Evolutionary conservation across 345 rosid genomes (phyloP).

Genomic region (Eutrema japonicum): DNA sequence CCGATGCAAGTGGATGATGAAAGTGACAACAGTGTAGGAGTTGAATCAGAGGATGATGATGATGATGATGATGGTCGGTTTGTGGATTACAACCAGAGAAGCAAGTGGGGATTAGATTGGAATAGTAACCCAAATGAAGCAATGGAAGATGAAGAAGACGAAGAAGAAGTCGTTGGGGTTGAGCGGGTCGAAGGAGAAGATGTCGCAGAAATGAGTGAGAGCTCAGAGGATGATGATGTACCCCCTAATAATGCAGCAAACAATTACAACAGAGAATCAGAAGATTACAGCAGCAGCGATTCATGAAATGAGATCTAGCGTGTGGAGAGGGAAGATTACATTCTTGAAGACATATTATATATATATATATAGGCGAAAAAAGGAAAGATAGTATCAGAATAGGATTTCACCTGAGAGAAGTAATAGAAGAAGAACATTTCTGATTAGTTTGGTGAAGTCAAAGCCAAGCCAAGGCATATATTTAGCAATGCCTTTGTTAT

Average conservation of each 20-base stretch:
- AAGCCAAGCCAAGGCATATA: constrained; percentile 39
- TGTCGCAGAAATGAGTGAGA: constrained; percentile 57
- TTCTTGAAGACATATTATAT: constrained; percentile 33
- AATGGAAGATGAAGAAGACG: constrained; percentile 54
- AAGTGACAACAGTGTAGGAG: constrained; percentile 66
- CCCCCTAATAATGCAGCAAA: constrained; percentile 46
- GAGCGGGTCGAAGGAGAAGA: constrained; percentile 49
- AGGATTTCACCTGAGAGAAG: constrained; percentile 38
- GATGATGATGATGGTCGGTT: constrained; percentile 58
- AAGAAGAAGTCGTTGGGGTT: constrained; percentile 46
- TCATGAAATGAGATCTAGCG: constrained; percentile 27
- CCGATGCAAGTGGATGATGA: constrained; percentile 57
- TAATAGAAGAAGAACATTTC: constrained; percentile 31
- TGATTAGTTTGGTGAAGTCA: constrained; percentile 37
- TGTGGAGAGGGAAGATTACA: constrained; percentile 33
- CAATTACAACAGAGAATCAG: constrained; percentile 52
- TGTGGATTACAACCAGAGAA: constrained; percentile 52
- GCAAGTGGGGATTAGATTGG: constrained; percentile 62
- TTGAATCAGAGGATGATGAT: constrained; percentile 55
- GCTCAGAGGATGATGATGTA: constrained; percentile 49
- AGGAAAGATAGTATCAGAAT: constrained; percentile 38
- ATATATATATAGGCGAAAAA: constrained; percentile 21
- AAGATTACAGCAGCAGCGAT: constrained; percentile 88
- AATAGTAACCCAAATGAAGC: constrained; percentile 51
- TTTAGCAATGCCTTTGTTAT: constrained; percentile 41